A percentile compares a stretch with the other conserved stretches of the same genome.
Evolutionary conservation across 345 rosid species (phyloP).

Genomic region (Microthlaspi erraticum): DNA sequence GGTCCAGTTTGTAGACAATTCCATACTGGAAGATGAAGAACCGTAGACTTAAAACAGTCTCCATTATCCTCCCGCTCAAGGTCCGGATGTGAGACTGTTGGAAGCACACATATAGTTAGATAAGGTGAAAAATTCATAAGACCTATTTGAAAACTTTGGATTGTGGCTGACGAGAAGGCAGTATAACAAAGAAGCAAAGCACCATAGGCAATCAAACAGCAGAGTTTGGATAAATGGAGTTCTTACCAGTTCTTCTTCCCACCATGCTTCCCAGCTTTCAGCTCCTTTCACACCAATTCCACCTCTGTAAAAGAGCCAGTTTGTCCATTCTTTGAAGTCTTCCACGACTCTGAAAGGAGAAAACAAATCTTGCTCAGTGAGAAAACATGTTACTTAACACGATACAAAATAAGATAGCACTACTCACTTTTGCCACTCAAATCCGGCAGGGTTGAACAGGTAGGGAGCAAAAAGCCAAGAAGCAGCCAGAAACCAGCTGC

Average conservation of each 20-base stretch:
- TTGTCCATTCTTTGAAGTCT: conserved; percentile 99
- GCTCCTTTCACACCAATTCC: conserved; percentile 99
- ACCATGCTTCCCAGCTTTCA: conserved; percentile 99
- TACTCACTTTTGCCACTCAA: conserved; percentile 97
- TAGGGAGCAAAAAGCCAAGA: conserved; percentile 99
- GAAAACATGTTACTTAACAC: conserved; percentile 9
- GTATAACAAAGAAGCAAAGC: background rate
- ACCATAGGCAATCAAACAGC: background rate
- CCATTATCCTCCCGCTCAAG: conserved; percentile 81
- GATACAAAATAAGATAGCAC: conserved; percentile 27
- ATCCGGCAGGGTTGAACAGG: conserved; percentile 95
- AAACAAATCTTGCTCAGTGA: conserved; percentile 20
- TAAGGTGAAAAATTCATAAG: background rate
- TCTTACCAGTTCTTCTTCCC: conserved; percentile 97
- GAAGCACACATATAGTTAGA: conserved; percentile 18
- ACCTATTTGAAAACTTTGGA: background rate
- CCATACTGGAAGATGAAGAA: conserved; percentile 97
- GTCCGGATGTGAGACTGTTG: conserved; percentile 88
- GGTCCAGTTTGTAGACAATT: conserved; percentile 78
- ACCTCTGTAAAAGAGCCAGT: conserved; percentile 98
- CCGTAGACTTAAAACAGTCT: conserved; percentile 80
- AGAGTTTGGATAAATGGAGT: conserved; percentile 13
- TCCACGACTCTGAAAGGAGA: conserved; percentile 73
- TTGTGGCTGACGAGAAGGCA: background rate
- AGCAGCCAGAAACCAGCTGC: conserved; percentile 97